A percentile compares a stretch with the other conserved stretches of the same genome.
Evolutionary conservation across 768 basidiomycete species (phyloP).

Genomic region (Symmetrospora coprosmae): DNA sequence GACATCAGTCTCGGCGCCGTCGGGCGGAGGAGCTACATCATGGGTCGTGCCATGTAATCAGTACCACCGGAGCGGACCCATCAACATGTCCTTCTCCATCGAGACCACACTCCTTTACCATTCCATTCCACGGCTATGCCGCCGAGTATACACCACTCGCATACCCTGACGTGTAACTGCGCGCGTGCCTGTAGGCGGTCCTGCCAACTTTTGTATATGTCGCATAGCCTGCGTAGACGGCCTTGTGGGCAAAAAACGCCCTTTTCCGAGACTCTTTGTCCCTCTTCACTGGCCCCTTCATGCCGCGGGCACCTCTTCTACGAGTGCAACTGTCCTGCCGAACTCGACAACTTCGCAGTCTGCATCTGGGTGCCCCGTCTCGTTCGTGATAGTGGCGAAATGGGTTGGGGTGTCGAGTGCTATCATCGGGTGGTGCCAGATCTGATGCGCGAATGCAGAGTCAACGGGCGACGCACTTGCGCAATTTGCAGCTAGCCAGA

Average conservation of each 20-base stretch:
- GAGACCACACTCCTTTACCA: no score
- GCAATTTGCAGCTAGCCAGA: background rate
- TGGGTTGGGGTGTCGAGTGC: constrained; percentile 41
- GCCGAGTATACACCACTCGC: background rate
- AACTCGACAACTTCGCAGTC: constrained; percentile 77
- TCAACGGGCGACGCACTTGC: constrained; percentile 22
- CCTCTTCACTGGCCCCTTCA: background rate
- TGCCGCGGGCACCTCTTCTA: constrained; percentile 21
- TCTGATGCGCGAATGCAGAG: background rate
- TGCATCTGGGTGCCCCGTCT: constrained; percentile 55
- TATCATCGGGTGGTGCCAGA: constrained; percentile 27
- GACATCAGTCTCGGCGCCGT: background rate
- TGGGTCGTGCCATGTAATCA: background rate
- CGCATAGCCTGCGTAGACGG: background rate
- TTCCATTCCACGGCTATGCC: no score
- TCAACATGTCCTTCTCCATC: background rate
- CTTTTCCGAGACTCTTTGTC: background rate
- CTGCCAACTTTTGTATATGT: background rate
- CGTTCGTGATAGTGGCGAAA: constrained; percentile 73
- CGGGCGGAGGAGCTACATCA: no score
- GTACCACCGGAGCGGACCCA: no score
- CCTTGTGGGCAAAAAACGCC: background rate
- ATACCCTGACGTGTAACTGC: background rate
- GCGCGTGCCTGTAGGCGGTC: background rate
- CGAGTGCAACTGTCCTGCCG: constrained; percentile 32